These are phyloP conservation scores for Bifiguratus adelaidae DNA, from an alignment of 192 early-diverging fungal species.

Conservation along the genomic window DNA sequence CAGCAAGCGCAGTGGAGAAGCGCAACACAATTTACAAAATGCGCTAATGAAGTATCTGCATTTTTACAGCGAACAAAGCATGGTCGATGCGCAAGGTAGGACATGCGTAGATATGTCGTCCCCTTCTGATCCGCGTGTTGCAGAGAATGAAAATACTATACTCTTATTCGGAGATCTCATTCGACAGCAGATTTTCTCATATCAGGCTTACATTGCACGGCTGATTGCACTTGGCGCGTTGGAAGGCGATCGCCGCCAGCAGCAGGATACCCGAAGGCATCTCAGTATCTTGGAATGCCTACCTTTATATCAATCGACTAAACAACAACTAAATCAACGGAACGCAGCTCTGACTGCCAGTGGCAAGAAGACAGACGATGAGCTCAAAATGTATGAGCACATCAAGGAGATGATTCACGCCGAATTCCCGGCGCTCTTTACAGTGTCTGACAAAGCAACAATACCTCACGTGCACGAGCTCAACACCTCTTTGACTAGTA, in stretches of 20 bases:
- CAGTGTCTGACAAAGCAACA: too few species aligned
- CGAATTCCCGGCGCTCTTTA: too few species aligned
- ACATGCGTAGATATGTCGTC: background rate
- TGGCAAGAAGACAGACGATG: background rate
- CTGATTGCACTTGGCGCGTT: conserved; percentile 45
- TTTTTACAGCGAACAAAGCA: too few species aligned
- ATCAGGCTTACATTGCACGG: conserved; percentile 40
- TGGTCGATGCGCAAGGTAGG: background rate
- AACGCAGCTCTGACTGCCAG: conserved; percentile 17
- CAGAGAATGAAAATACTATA: too few species aligned
- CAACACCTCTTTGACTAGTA: too few species aligned
- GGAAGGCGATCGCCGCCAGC: conserved; percentile 14
- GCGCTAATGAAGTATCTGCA: conserved; percentile 29
- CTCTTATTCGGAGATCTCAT: conserved; percentile 42
- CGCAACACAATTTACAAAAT: conserved; percentile 23
- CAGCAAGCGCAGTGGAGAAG: too few species aligned
- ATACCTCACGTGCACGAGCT: too few species aligned
- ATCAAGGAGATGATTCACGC: too few species aligned
- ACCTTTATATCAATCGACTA: conserved; percentile 20
- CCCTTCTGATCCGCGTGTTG: background rate
- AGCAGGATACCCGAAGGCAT: conserved; percentile 23
- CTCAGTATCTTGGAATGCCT: conserved; percentile 33
- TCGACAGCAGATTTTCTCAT: conserved; percentile 39
- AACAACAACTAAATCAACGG: conserved; percentile 35
- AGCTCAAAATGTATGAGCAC: too few species aligned